Conservation (phyloP, 2,329 filamentous ascomycete species). For the Lecanosticta acicola region DNA sequence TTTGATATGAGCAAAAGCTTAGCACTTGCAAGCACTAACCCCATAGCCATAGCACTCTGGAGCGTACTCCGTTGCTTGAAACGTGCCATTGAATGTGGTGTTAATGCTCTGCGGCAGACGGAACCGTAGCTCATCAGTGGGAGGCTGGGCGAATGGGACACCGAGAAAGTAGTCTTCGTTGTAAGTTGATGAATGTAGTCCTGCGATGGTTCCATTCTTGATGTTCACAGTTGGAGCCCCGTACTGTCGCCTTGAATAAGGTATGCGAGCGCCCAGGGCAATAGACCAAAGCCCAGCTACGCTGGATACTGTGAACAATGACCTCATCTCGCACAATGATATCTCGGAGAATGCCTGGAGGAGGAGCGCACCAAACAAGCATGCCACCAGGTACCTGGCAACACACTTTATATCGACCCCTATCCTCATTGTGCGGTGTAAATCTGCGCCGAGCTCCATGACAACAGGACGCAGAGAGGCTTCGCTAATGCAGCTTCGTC, state of each 20-base stretch:
- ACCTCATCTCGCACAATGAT: neutral
- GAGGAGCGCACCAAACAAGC: neutral
- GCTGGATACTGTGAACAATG: neutral
- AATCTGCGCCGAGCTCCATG: neutral
- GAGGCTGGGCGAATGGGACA: constrained; percentile 35
- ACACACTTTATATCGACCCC: neutral
- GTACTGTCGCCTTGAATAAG: neutral
- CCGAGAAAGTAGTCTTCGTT: constrained; percentile 45
- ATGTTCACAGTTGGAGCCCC: constrained; percentile 32
- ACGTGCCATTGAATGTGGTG: constrained; percentile 36
- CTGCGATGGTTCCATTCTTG: constrained; percentile 42
- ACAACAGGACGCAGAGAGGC: neutral
- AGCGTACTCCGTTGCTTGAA: constrained; percentile 39
- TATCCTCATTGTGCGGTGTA: neutral
- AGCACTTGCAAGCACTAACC: constrained; percentile 4
- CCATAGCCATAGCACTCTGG: constrained; percentile 40
- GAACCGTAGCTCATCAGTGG: constrained; percentile 31
- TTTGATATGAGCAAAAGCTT: neutral
- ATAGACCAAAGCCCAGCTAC: neutral
- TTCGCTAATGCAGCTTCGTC: neutral
- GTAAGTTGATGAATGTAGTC: constrained; percentile 36
- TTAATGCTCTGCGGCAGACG: constrained; percentile 32
- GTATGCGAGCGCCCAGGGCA: neutral
- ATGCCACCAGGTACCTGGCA: neutral
- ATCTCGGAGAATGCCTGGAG: neutral